These are phyloP conservation scores for Pisolithus microcarpus DNA, from an alignment of 768 basidiomycete genomes.

Conservation along the genomic window DNA sequence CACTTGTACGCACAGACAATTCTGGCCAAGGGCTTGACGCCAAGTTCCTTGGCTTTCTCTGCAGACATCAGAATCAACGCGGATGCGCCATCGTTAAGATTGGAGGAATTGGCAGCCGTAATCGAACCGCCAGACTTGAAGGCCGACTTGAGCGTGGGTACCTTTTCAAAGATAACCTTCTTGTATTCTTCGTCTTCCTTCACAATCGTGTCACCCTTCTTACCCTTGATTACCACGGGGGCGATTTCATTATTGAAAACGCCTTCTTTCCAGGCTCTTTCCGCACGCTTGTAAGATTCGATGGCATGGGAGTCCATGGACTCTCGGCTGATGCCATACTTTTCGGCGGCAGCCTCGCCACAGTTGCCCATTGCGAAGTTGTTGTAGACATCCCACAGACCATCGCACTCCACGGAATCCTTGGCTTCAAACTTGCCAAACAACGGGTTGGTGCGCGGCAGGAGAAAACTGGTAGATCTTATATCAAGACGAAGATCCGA, in stretches of 20 bases:
- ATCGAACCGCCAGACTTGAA: constrained; percentile 88
- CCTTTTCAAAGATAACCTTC: constrained; percentile 90
- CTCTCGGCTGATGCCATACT: constrained; percentile 78
- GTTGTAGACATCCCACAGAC: constrained; percentile 96
- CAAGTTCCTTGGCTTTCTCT: constrained; percentile 85
- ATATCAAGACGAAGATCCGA: background rate
- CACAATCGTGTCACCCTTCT: constrained; percentile 87
- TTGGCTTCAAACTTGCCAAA: constrained; percentile 87
- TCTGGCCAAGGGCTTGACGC: constrained; percentile 88
- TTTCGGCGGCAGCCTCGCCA: constrained; percentile 78
- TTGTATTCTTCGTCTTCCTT: constrained; percentile 98
- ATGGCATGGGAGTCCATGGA: constrained; percentile 87
- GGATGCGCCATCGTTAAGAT: constrained; percentile 92
- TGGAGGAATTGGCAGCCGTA: constrained; percentile 95
- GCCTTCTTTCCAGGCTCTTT: constrained; percentile 82
- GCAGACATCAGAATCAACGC: constrained; percentile 93
- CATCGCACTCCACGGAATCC: constrained; percentile 88
- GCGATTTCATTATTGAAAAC: constrained; percentile 83
- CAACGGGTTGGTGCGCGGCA: constrained; percentile 70
- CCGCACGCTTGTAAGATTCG: constrained; percentile 92
- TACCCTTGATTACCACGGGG: constrained; percentile 84
- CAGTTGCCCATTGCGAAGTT: constrained; percentile 98
- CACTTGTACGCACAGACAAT: constrained; percentile 69
- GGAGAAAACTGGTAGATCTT: constrained; percentile 53
- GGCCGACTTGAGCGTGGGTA: constrained; percentile 79